Evolutionary conservation across 2,329 filamentous ascomycete species (phyloP), one percentile per base, ranked within the genome.

Genomic region (Hirsutella rhossiliensis): DNA sequence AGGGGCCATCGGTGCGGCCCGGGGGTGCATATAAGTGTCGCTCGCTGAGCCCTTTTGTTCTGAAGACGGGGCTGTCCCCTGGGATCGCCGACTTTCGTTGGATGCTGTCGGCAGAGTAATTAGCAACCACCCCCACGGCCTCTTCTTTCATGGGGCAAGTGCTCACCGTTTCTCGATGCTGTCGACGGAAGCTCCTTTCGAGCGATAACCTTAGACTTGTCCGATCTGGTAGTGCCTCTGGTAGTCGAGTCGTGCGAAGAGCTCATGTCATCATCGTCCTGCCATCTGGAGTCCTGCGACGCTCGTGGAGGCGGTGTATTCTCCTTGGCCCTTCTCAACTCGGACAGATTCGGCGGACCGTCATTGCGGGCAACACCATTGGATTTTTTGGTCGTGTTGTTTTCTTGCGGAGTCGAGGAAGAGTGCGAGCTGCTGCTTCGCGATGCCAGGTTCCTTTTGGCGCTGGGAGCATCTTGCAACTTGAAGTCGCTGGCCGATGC

Each of bases 401-500:
- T 54, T 15, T 62, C 71, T 34, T 65, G 56, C 5, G 62, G 57
- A 18, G 59, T 53, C 42, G 58, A 62, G 1, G 70, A 58, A 11
- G 62, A 65, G 44, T 70, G 65, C 1, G 71, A 70, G 50, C 65
- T 66, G 39, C 47, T 54, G 50, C 62, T 67, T 44, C 69, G 64
- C 4, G 67, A 61, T 45, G 62, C 62, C 15, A 62, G 52, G 29
- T 63, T 48, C 54, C 69, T 73, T 54, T 75, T 76, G 54, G 71
- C 75, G 61, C 80, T 84, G 1, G 87, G 86, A 2, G 84, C 85
- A 41, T 94, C 87, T 56, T 90, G 86, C 38, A 92, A 64, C 62
- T 82, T 87, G 63, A 89, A 89, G 27, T 80, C 68, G 12, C 75
- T 71, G 1, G 53, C 50, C 2, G 50, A 49, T 1, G 58, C 50